Evolutionary conservation across 768 basidiomycete genomes (phyloP), one percentile per base, ranked within the genome.

Genomic region (Mycena belliarum): DNA sequence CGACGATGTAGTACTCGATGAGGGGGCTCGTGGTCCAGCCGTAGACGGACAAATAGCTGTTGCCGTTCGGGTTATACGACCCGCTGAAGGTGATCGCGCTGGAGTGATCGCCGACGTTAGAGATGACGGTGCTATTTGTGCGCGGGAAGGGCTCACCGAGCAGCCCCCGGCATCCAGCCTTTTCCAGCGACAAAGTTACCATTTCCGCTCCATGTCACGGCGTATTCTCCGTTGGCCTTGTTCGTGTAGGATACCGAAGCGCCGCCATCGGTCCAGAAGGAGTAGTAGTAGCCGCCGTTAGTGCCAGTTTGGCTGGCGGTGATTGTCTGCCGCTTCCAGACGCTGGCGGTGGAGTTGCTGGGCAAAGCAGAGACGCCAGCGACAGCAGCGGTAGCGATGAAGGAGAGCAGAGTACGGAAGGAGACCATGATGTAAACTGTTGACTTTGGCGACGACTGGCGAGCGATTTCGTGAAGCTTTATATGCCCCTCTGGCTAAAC

Each of bases 121-220:
- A 16, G 10, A 38, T 38, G 7, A n/a, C n/a, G n/a, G n/a, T 2
- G 3, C 18, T n/a, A 38, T 18, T 4, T 3, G 37, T 3, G 18
- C 20, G 37, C 6, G 37, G 18, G 6, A 6, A 38, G 33, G 6
- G 3, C 59, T 59, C 24, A 60, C 65, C 66, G 47, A 11, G 69
- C 65, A 53, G 67, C 49, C 18, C 73, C 72, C 12, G 71, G 71
- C 24, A 63, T 71, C 70, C 70, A 72, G n/a, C 73, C 72, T 55
- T 72, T 73, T 41, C 72, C 71, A 48, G 52, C 73, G 20, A 72
- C 70, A 48, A 72, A 66, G 64, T 74, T 69, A 26, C 69, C 72
- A 28, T 32, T 53, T 6, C 55, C 57, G 23, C 55, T 46, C 73
- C 73, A 74, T 18, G 52, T 61, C n/a, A 74, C 63, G 49, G 58